Conservation (phyloP, 805 yeast genomes). For the Grigorovia humatica region DNA sequence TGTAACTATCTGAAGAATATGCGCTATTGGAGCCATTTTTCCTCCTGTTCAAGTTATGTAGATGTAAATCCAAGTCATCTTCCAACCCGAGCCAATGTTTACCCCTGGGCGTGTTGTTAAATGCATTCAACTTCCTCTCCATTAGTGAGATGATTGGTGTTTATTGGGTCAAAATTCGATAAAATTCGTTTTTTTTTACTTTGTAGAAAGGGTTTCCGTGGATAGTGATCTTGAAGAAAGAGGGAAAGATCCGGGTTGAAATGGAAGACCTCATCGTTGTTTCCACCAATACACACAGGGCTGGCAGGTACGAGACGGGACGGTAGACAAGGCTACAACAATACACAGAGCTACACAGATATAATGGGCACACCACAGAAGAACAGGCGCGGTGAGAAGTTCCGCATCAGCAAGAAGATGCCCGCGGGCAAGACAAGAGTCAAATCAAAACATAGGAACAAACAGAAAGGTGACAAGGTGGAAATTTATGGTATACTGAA, state of each 20-base stretch:
- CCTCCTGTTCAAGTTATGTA: neutral
- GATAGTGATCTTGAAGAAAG: neutral
- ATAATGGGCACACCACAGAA: too few species aligned
- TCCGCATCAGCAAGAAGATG: neutral
- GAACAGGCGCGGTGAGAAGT: too few species aligned
- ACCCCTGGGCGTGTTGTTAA: conserved; percentile 22
- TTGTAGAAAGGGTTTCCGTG: neutral
- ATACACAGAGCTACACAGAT: too few species aligned
- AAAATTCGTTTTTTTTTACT: neutral
- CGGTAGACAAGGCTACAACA: too few species aligned
- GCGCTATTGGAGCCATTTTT: too few species aligned
- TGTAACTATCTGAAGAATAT: neutral
- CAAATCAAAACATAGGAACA: neutral
- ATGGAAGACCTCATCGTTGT: too few species aligned
- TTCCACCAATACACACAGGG: too few species aligned
- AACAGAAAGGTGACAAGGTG: conserved; percentile 2
- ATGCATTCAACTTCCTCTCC: conserved; percentile 10
- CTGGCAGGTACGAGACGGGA: too few species aligned
- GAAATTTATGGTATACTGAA: conserved; percentile 48
- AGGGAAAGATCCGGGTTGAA: too few species aligned
- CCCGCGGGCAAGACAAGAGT: neutral
- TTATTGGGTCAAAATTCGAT: too few species aligned
- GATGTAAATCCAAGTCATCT: neutral
- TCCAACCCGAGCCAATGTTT: conserved; percentile 21
- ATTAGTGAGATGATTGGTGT: conserved; percentile 1